Conservation (phyloP, 2,329 filamentous ascomycete species). For the Pseudocercospora pini-densiflorae region DNA sequence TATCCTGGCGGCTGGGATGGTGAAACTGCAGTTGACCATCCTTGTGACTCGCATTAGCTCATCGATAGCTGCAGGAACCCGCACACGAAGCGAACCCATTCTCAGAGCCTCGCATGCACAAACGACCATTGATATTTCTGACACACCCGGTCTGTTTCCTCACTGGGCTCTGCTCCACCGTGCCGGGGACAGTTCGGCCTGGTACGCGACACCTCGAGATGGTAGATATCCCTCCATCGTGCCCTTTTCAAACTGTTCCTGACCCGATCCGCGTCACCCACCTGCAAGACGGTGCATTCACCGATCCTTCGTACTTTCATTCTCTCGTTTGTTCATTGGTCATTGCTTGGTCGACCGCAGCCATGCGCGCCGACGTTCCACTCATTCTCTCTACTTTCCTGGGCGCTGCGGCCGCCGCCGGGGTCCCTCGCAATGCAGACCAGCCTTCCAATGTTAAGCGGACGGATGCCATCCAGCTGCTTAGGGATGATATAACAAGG, state of each 20-base stretch:
- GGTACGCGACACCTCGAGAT: conserved; percentile 19
- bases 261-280: conserved; percentile 21
- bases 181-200: conserved; percentile 24
- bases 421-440: conserved; percentile 25
- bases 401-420: conserved; percentile 32
- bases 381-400: conserved; percentile 28
- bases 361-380: conserved; percentile 31
- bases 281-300: conserved; percentile 24
- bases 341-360: conserved; percentile 14
- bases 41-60: conserved; percentile 23
- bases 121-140: conserved; percentile 21
- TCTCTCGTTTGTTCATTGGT: conserved; percentile 18
- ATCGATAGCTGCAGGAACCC: conserved; percentile 28
- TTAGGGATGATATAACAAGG: conserved; percentile 25
- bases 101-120: conserved; percentile 24
- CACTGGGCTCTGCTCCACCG: conserved; percentile 10
- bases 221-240: conserved; percentile 19
- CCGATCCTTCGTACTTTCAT: conserved; percentile 17
- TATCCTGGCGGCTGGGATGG: conserved; percentile 12
- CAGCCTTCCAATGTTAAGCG: conserved; percentile 21
- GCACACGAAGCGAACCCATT: conserved; percentile 19
- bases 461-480: conserved; percentile 16
- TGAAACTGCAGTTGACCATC: conserved; percentile 12
- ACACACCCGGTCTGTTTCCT: conserved; percentile 20
- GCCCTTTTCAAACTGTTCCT: conserved; percentile 16